Conservation (phyloP, 352 stramenopile species). For the Elongisporangium prolatum region DNA sequence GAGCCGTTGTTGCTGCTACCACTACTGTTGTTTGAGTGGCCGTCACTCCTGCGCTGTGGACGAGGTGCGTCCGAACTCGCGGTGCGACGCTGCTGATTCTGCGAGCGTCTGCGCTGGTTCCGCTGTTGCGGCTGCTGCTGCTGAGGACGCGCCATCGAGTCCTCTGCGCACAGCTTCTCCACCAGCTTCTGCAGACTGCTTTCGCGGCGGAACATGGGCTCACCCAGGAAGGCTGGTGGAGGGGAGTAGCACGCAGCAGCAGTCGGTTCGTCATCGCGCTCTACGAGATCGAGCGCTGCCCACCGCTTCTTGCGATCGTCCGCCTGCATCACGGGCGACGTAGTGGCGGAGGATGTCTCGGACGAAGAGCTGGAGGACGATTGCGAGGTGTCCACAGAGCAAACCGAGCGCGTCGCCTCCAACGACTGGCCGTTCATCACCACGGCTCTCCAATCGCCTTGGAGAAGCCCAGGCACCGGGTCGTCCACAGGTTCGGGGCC, state of each 20-base stretch:
- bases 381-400: not conserved
- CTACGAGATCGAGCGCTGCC: not conserved
- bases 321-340: not conserved
- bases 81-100: slow-evolving; percentile 5
- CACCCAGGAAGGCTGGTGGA: slow-evolving; percentile 27
- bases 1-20: not conserved
- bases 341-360: not conserved
- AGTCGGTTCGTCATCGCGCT: not conserved
- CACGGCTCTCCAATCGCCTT: not conserved
- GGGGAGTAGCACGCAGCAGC: slow-evolving; percentile 4
- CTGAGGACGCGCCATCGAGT: slow-evolving; percentile 13
- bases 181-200: slow-evolving; percentile 62
- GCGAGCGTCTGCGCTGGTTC: not conserved
- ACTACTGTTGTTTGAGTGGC: slow-evolving; percentile 3
- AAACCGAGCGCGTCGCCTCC: not conserved
- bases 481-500: not conserved
- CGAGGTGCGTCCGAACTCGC: slow-evolving; percentile 17
- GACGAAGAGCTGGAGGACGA: not conserved
- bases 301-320: not conserved
- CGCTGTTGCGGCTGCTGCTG: slow-evolving; percentile 4
- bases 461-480: not conserved
- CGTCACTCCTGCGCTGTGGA: not conserved
- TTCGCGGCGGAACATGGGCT: slow-evolving; percentile 26
- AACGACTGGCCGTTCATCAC: not conserved
- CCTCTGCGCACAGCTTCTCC: slow-evolving; percentile 36